A percentile compares a stretch with the other conserved stretches of the same genome.
Conservation (phyloP, 2,329 filamentous ascomycete genomes). For the Ampelomyces quisqualis region DNA sequence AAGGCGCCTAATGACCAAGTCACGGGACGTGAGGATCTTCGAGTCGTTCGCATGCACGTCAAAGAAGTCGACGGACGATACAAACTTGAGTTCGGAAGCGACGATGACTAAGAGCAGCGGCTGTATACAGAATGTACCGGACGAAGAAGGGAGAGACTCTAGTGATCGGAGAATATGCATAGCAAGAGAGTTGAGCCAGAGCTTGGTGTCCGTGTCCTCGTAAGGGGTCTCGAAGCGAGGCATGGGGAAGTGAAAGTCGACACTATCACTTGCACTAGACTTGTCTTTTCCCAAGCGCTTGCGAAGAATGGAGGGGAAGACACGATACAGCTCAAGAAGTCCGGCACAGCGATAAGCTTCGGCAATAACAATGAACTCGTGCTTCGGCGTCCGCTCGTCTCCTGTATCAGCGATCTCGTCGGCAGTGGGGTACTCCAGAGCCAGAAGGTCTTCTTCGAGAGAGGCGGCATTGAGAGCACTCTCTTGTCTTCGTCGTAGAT, state of each 20-base stretch:
- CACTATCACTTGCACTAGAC: conserved; percentile 21
- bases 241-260: conserved; percentile 36
- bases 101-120: conserved; percentile 55
- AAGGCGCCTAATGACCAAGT: conserved; percentile 53
- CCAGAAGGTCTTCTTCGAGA: conserved; percentile 53
- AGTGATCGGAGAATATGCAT: conserved; percentile 54
- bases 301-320: conserved; percentile 55
- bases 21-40: conserved; percentile 48
- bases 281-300: conserved; percentile 44
- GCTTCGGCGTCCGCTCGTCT: conserved; percentile 55
- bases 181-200: conserved; percentile 55
- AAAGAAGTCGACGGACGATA: conserved; percentile 42
- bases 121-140: conserved; percentile 56
- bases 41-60: conserved; percentile 47
- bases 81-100: conserved; percentile 53
- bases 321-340: conserved; percentile 56
- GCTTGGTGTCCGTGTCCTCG: conserved; percentile 37
- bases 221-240: conserved; percentile 38
- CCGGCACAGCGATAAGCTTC: conserved; percentile 56
- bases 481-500: conserved; percentile 35
- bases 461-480: conserved; percentile 42
- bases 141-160: conserved; percentile 53
- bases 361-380: conserved; percentile 56
- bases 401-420: conserved; percentile 54
- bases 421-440: conserved; percentile 49